Evolutionary conservation across 2,329 filamentous ascomycete species (phyloP), one percentile per base, ranked within the genome.

Genomic region (Pestalotiopsis sp.): DNA sequence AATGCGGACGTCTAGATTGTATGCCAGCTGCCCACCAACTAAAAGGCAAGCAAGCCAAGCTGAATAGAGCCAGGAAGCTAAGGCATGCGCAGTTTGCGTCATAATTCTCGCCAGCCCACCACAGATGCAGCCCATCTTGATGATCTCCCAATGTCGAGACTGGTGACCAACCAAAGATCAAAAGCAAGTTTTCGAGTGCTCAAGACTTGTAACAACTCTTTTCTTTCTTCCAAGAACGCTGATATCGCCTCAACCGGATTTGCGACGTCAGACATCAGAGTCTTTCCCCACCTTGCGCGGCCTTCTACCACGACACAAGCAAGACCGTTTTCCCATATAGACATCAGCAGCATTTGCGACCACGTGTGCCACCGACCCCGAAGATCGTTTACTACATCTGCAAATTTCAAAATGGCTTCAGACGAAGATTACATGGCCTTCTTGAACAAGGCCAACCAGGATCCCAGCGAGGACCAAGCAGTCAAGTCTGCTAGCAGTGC

Each of bases 361-460:
- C 14, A 41, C 11, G 17, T 20, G 60, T 38, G 59, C 23, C 17
- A 4, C 49, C 4, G 27, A 13, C 20, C 13, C 14, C 45, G n/a
- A 25, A 20, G 25, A 61, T 9, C 14, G 1, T 70, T 77, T 49
- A 73, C 72, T 58, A 74, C 67, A 56, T 73, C 73, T 27, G 64
- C 56, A 66, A 13, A 69, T 41, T 67, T 73, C 23, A 84, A 68
- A 17, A 93, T 93, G 91, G 88, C 90, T 7, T 91, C 90, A 66
- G 94, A 97, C 85, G 90, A 92, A 70, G 92, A 92, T 71, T 98
- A 97, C 84, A 88, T 90, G 81, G 85, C 91, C 69, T 97, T 98
- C 78, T 85, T 98, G 68, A 87, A 96, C 78, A 96, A 96, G 83
- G 93, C 94, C 66, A 97, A 97, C 82, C 84, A 90, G 75, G 91